Conservation (phyloP, 352 stramenopile genomes). For the Ophiocytium majus region DNA sequence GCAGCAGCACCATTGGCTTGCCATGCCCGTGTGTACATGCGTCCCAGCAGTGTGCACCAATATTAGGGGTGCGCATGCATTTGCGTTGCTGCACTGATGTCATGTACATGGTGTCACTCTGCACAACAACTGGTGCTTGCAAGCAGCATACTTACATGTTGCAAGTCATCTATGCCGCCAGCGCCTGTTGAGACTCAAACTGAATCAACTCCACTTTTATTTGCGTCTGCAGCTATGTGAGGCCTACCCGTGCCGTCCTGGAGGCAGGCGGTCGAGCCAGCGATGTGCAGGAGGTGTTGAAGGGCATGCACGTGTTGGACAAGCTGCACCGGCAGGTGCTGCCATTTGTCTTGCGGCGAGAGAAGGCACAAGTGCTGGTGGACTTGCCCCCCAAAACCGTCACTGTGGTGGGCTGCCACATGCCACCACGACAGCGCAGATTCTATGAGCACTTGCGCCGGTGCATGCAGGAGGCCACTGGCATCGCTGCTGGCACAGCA, state of each 20-base stretch:
- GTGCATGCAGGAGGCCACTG: neutral
- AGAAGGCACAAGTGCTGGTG: slow-evolving; percentile 90
- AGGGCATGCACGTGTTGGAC: slow-evolving; percentile 81
- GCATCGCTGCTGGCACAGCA: neutral
- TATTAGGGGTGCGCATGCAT: no score
- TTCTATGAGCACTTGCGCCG: slow-evolving; percentile 66
- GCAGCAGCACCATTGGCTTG: neutral
- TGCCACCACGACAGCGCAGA: slow-evolving; percentile 77
- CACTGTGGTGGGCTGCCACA: slow-evolving; percentile 79
- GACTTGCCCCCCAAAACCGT: slow-evolving; percentile 96
- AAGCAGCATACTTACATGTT: no score
- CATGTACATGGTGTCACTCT: no score
- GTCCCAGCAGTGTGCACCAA: no score
- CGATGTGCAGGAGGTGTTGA: slow-evolving; percentile 16
- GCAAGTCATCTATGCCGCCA: no score
- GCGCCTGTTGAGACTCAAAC: no score
- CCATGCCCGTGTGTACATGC: no score
- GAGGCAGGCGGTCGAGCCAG: slow-evolving; percentile 29
- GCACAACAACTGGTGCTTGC: no score
- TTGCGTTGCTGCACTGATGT: no score
- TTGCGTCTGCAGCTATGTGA: slow-evolving; percentile 14
- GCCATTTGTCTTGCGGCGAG: slow-evolving; percentile 92
- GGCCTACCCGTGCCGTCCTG: slow-evolving; percentile 38
- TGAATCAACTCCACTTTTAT: neutral
- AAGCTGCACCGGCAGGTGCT: slow-evolving; percentile 88